A percentile compares a stretch with the other conserved stretches of the same genome.
Conservation (phyloP, 768 basidiomycete genomes). For the Lactifluus piperatus region DNA sequence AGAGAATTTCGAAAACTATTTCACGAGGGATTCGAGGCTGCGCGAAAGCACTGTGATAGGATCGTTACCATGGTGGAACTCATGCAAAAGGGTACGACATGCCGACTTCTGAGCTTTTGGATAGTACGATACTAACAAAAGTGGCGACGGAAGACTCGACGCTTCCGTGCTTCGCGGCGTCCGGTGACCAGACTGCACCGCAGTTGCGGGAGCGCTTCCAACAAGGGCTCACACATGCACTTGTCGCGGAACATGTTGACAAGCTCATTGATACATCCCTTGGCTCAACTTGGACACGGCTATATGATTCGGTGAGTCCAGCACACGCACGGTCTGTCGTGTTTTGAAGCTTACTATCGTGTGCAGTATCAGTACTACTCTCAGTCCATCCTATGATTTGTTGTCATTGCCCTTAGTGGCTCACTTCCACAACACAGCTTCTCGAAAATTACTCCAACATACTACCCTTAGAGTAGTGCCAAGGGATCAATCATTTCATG, state of each 20-base stretch:
- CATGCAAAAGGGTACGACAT: constrained; percentile 88
- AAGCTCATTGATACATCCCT: constrained; percentile 82
- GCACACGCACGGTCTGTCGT: not conserved
- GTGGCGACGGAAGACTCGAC: constrained; percentile 54
- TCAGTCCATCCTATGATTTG: constrained; percentile 66
- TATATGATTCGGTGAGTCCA: constrained; percentile 83
- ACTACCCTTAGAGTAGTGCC: not conserved
- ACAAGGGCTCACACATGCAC: constrained; percentile 73
- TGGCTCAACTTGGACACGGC: constrained; percentile 88
- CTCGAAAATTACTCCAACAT: not conserved
- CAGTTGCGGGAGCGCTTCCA: constrained; percentile 92
- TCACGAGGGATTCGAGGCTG: constrained; percentile 87
- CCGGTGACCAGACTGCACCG: constrained; percentile 84
- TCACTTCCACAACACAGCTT: not conserved
- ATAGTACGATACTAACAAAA: constrained; percentile 7
- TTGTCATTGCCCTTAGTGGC: not conserved
- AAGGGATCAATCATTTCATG: constrained; percentile 1
- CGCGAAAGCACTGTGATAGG: constrained; percentile 92
- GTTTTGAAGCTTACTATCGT: not conserved
- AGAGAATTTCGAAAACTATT: constrained; percentile 81
- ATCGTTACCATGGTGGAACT: constrained; percentile 92
- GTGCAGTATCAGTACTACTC: constrained; percentile 88
- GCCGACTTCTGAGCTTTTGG: not conserved
- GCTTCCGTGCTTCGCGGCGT: constrained; percentile 82
- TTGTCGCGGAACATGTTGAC: constrained; percentile 86